phyloP scores from a whole-genome alignment of 768 basidiomycete species.

The Psilocybe azurescens region DNA sequence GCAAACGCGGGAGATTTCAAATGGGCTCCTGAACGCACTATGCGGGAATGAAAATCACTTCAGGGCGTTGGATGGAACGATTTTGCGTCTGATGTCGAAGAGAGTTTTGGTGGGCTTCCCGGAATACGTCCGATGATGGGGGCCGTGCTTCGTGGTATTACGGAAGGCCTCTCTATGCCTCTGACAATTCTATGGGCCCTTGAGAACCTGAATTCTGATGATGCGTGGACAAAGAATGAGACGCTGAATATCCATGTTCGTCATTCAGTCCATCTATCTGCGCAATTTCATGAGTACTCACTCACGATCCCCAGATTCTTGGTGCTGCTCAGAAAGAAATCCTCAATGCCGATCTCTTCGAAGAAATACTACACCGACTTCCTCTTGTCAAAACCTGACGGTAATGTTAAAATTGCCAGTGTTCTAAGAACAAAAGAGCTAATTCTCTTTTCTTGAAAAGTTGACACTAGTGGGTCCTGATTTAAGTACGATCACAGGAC shows the following conservation, averaged over 20 bases:
- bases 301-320: conserved; percentile 25
- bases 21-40: conserved; percentile 37
- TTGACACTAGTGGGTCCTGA: conserved; percentile 30
- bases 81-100: conserved; percentile 23
- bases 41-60: conserved; percentile 30
- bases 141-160: conserved; percentile 32
- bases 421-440: background rate
- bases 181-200: conserved; percentile 39
- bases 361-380: conserved; percentile 41
- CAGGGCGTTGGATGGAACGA: conserved; percentile 31
- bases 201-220: conserved; percentile 32
- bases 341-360: conserved; percentile 28
- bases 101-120: conserved; percentile 1
- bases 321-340: conserved; percentile 32
- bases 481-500: conserved; percentile 12
- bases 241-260: conserved; percentile 37
- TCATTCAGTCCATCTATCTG: background rate
- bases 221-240: conserved; percentile 35
- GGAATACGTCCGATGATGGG: conserved; percentile 29
- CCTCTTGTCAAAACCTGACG: conserved; percentile 33
- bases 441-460: conserved; percentile 16
- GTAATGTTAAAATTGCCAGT: conserved; percentile 16
- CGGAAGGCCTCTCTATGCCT: conserved; percentile 33
- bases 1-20: conserved; percentile 22
- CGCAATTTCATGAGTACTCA: background rate